Evolutionary conservation across 1,139 yeast genomes (phyloP).

Genomic region (Candida mesenterica): DNA sequence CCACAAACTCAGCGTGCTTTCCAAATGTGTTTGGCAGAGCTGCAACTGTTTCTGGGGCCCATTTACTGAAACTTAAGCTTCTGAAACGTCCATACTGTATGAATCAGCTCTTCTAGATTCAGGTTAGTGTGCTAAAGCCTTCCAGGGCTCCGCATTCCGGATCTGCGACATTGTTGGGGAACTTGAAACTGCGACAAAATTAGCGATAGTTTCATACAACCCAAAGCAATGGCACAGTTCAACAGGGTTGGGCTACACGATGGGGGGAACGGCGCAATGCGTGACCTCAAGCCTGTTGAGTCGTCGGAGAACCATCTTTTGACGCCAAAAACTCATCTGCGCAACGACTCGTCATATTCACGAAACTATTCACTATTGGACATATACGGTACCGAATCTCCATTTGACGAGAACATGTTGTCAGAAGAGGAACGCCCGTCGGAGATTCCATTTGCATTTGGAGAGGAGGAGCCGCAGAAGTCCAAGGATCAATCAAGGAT

Average conservation of each 20-base stretch:
- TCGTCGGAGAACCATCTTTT: conserved; percentile 1
- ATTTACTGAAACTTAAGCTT: too few species aligned
- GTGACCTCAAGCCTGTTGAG: not conserved
- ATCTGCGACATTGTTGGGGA: too few species aligned
- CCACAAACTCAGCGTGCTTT: too few species aligned
- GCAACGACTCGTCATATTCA: conserved; percentile 35
- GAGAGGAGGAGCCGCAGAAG: not conserved
- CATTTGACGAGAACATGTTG: conserved; percentile 11
- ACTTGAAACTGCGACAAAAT: not conserved
- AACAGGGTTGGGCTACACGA: conserved; percentile 1
- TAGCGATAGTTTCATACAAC: not conserved
- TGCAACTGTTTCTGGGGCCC: too few species aligned
- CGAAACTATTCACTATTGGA: conserved; percentile 29
- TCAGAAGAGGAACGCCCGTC: not conserved
- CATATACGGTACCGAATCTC: conserved; percentile 21
- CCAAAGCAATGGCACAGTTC: conserved; percentile 2
- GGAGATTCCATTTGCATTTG: not conserved
- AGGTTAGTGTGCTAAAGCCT: too few species aligned
- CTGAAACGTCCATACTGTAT: too few species aligned
- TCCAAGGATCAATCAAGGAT: not conserved
- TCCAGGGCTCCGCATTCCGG: too few species aligned
- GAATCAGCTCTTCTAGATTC: too few species aligned
- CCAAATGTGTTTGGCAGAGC: too few species aligned
- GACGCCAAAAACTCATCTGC: conserved; percentile 18
- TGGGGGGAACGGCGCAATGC: not conserved